A percentile compares a stretch with the other conserved stretches of the same genome.
These are phyloP conservation scores for Paraconiothyrium sp. DNA, from an alignment of 2,329 filamentous ascomycete species.

Conservation along the genomic window DNA sequence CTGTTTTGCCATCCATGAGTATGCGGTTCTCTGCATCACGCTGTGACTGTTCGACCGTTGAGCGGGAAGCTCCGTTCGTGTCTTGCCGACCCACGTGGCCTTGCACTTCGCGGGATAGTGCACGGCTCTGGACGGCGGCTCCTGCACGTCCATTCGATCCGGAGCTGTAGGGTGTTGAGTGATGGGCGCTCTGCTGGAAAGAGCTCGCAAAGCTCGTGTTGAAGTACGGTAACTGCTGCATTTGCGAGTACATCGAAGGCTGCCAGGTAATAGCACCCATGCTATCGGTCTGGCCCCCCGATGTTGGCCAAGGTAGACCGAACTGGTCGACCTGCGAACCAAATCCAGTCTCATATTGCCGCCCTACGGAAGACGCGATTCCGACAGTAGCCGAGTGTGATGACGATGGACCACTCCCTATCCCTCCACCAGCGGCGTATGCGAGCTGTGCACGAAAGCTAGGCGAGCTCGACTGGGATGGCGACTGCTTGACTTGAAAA, in stretches of 20 bases:
- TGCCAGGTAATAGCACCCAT: background rate
- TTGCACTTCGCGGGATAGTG: background rate
- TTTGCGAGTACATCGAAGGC: background rate
- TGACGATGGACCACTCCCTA: background rate
- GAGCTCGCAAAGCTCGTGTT: background rate
- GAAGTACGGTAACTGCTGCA: background rate
- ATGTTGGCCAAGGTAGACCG: background rate
- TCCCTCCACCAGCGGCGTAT: background rate
- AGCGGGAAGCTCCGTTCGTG: constrained; percentile 11
- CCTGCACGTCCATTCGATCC: background rate
- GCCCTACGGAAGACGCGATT: background rate
- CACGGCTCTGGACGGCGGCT: background rate
- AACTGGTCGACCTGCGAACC: background rate
- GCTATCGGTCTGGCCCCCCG: background rate
- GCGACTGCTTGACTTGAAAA: constrained; percentile 1
- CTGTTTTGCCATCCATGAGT: constrained; percentile 63
- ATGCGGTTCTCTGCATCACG: constrained; percentile 39
- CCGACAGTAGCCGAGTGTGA: background rate
- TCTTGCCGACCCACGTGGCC: background rate
- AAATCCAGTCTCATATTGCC: background rate
- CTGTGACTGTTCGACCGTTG: constrained; percentile 16
- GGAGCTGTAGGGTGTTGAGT: background rate
- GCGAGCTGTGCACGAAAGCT: background rate
- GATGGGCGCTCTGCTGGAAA: background rate
- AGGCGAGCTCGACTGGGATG: background rate